A percentile compares a stretch with the other conserved stretches of the same genome.
Evolutionary conservation across 345 rosid genomes (phyloP).

Genomic region (Euphorbia tirucalli): DNA sequence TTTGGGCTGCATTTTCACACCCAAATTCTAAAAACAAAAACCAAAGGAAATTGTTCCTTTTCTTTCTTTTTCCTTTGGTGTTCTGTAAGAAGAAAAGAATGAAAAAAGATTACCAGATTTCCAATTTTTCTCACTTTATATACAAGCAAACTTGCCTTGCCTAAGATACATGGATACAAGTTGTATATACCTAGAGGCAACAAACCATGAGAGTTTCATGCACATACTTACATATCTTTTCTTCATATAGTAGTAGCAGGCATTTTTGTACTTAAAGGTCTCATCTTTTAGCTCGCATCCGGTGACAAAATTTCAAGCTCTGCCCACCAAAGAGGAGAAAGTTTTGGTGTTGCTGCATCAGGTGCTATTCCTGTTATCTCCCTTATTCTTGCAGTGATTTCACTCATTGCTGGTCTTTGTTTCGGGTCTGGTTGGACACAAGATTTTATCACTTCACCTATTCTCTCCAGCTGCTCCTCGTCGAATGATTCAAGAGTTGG

Average conservation of each 20-base stretch:
- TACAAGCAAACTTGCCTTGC: constrained; percentile 11
- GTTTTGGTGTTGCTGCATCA: constrained; percentile 69
- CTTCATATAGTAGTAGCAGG: neutral
- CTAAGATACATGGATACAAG: constrained; percentile 4
- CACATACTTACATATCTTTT: constrained; percentile 13
- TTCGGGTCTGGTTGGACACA: constrained; percentile 61
- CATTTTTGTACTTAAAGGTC: neutral
- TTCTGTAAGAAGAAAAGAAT: neutral
- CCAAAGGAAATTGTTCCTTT: neutral
- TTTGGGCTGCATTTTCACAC: neutral
- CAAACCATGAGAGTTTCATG: neutral
- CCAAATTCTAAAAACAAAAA: neutral
- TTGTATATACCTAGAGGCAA: constrained; percentile 1
- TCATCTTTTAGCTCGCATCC: constrained; percentile 37
- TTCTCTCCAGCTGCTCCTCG: constrained; percentile 48
- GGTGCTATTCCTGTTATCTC: constrained; percentile 72
- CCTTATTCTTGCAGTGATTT: constrained; percentile 51
- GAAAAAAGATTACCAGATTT: neutral
- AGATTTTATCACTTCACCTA: constrained; percentile 56
- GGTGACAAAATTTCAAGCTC: constrained; percentile 83
- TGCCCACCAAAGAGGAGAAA: constrained; percentile 95
- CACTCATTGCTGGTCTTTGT: constrained; percentile 59
- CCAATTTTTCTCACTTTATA: constrained; percentile 3
- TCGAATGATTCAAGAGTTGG: constrained; percentile 56
- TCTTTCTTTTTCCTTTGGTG: neutral